phyloP scores from a whole-genome alignment of 2,329 filamentous ascomycete species.

The Podosphaera xanthii region DNA sequence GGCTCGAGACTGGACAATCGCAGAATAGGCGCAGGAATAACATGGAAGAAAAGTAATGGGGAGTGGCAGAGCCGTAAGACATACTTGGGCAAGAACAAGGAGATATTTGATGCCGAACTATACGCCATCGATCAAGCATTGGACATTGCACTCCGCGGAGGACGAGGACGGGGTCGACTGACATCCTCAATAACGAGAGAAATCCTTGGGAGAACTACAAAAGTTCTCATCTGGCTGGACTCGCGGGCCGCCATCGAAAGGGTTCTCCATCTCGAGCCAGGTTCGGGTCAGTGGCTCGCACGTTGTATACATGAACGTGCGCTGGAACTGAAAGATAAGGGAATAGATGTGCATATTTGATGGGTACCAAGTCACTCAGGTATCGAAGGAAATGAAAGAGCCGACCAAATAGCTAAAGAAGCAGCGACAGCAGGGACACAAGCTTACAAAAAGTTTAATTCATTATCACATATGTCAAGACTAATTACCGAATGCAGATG shows the following conservation, averaged over 20 bases:
- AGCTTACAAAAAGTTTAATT: background rate
- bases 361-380: too few relatives aligned
- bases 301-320: background rate
- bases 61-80: too few relatives aligned
- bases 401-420: too few relatives aligned
- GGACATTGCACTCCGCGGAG: too few relatives aligned
- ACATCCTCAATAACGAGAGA: background rate
- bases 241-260: background rate
- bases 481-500: background rate
- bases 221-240: background rate
- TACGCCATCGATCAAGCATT: too few relatives aligned
- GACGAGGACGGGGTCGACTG: too few relatives aligned
- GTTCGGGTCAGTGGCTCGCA: background rate
- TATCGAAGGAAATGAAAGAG: too few relatives aligned
- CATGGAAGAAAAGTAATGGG: too few relatives aligned
- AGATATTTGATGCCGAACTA: too few relatives aligned
- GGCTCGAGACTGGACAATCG: too few relatives aligned
- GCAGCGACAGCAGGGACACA: background rate
- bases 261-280: background rate
- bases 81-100: too few relatives aligned
- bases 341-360: background rate
- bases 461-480: background rate
- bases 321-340: background rate
- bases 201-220: background rate
- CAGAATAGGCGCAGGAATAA: too few relatives aligned